phyloP scores from a whole-genome alignment of 2,329 filamentous ascomycete genomes.

The Nannizziopsis barbatae region DNA sequence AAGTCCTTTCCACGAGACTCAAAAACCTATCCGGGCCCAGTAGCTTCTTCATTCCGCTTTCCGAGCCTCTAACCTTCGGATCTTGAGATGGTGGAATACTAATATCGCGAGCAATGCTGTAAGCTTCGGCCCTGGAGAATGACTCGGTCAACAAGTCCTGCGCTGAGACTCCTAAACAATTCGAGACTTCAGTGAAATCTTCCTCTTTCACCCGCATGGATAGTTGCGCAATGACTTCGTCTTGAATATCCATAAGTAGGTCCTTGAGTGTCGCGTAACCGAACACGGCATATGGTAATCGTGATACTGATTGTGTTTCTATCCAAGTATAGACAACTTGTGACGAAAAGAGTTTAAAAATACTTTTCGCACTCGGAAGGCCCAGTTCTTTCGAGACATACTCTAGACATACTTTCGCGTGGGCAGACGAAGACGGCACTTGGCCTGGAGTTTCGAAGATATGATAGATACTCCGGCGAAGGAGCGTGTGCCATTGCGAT shows the following conservation, averaged over 20 bases:
- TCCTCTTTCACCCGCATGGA: slow-evolving; percentile 67
- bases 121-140: slow-evolving; percentile 71
- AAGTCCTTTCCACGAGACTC: slow-evolving; percentile 54
- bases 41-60: slow-evolving; percentile 55
- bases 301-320: slow-evolving; percentile 51
- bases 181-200: slow-evolving; percentile 50
- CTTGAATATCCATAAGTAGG: slow-evolving; percentile 58
- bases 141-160: slow-evolving; percentile 51
- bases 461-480: slow-evolving; percentile 80
- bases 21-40: slow-evolving; percentile 57
- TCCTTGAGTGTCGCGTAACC: slow-evolving; percentile 59
- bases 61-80: slow-evolving; percentile 44
- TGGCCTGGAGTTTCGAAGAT: slow-evolving; percentile 83
- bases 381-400: slow-evolving; percentile 55
- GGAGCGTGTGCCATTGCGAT: slow-evolving; percentile 71
- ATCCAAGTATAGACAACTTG: slow-evolving; percentile 91
- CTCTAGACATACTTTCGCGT: slow-evolving; percentile 62
- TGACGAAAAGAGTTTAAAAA: slow-evolving; percentile 76
- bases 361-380: slow-evolving; percentile 53
- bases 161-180: slow-evolving; percentile 44
- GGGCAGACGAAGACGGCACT: slow-evolving; percentile 51
- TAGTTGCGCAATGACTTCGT: slow-evolving; percentile 68
- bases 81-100: slow-evolving; percentile 35
- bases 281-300: slow-evolving; percentile 78
- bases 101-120: slow-evolving; percentile 69